phyloP scores from a whole-genome alignment of 75 land plant genomes.

The Cupressus sempervirens region DNA sequence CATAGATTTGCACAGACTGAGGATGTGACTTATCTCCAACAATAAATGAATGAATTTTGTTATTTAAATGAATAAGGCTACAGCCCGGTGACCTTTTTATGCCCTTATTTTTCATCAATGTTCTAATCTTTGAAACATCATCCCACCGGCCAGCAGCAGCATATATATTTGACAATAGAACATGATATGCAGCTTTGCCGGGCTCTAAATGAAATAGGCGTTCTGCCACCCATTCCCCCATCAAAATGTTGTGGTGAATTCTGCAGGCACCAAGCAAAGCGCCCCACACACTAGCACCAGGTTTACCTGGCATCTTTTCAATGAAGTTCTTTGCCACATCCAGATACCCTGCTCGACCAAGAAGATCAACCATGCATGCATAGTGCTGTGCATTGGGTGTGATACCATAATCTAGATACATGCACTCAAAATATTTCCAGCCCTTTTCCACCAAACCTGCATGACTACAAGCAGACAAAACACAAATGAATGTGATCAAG shows the following conservation, averaged over 20 bases:
- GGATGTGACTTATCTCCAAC: slow-evolving; percentile 13
- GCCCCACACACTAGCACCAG: slow-evolving; percentile 4
- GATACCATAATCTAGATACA: slow-evolving; percentile 11
- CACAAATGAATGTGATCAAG: slow-evolving; percentile 11
- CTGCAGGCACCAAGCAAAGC: slow-evolving; percentile 17
- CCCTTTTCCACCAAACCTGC: slow-evolving; percentile 9
- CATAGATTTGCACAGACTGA: slow-evolving; percentile 6
- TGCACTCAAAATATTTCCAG: slow-evolving; percentile 3
- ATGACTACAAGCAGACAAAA: slow-evolving; percentile 16
- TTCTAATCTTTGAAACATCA: slow-evolving; percentile 6
- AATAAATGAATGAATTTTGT: slow-evolving; percentile 13
- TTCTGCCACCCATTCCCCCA: slow-evolving; percentile 7
- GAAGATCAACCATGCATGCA: slow-evolving; percentile 14
- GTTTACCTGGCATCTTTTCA: not conserved
- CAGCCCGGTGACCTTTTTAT: slow-evolving; percentile 6
- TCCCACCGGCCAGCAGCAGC: slow-evolving; percentile 14
- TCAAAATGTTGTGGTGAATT: slow-evolving; percentile 1
- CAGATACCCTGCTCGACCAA: slow-evolving; percentile 11
- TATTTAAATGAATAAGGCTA: slow-evolving; percentile 8
- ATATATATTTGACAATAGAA: slow-evolving; percentile 17
- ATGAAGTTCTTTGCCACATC: slow-evolving; percentile 5
- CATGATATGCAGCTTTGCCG: slow-evolving; percentile 13
- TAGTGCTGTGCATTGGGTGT: slow-evolving; percentile 7
- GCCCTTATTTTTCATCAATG: slow-evolving; percentile 11
- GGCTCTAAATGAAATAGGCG: slow-evolving; percentile 11